Percentiles rank a stretch among this genome's conserved stretches.
Evolutionary conservation across 768 basidiomycete species (phyloP).

Genomic region (Lentinula aciculospora): DNA sequence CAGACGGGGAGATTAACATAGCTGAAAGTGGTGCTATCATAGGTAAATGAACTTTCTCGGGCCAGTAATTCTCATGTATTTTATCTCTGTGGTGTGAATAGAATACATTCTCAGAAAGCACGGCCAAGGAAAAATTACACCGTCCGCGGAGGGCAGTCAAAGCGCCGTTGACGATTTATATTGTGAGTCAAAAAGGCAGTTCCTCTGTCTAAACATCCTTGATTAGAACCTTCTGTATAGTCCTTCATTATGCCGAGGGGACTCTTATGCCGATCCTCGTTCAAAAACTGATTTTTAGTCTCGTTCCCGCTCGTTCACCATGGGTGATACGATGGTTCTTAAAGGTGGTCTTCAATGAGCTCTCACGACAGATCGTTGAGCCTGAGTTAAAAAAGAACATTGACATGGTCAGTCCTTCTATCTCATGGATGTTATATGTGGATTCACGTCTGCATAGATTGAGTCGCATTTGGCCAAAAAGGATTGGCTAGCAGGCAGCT

Average conservation of each 20-base stretch:
- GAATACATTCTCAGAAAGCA: slow-evolving; percentile 39
- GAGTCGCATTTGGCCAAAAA: slow-evolving; percentile 2
- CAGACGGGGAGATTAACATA: slow-evolving; percentile 36
- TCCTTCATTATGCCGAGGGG: slow-evolving; percentile 37
- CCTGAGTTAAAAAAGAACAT: slow-evolving; percentile 2
- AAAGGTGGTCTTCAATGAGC: not conserved
- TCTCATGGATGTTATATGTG: not conserved
- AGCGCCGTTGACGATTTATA: slow-evolving; percentile 26
- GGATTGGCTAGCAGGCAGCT: slow-evolving; percentile 3
- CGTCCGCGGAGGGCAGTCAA: slow-evolving; percentile 17
- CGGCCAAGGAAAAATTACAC: slow-evolving; percentile 23
- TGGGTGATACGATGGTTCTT: slow-evolving; percentile 5
- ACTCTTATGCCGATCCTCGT: slow-evolving; percentile 34
- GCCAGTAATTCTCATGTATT: not conserved
- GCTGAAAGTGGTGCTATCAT: slow-evolving; percentile 36
- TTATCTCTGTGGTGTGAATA: slow-evolving; percentile 7
- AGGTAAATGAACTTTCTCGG: slow-evolving; percentile 18
- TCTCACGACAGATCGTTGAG: not conserved
- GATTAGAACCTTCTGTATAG: slow-evolving; percentile 19
- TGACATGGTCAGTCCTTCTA: not conserved
- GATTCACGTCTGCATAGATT: not conserved
- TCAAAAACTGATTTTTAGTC: not conserved
- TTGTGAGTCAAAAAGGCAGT: slow-evolving; percentile 17
- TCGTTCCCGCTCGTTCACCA: not conserved
- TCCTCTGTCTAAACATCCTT: not conserved